Conservation (phyloP, 2,329 filamentous ascomycete species). For the Diplodia sapinea region DNA sequence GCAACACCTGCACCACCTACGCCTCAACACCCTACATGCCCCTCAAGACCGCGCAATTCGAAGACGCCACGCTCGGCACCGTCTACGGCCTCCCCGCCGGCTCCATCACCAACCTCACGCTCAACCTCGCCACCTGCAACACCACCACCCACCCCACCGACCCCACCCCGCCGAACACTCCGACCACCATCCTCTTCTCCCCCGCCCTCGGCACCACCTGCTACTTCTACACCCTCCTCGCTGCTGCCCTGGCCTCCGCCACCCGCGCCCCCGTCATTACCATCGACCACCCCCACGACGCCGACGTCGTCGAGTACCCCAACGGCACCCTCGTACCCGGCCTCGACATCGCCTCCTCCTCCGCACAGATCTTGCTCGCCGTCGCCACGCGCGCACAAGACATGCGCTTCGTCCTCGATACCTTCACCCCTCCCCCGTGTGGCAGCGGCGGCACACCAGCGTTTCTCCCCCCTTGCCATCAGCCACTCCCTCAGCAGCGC, state of each 20-base stretch:
- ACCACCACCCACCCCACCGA: conserved; percentile 32
- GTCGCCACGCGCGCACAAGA: neutral
- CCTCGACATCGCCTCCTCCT: neutral
- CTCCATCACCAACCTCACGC: neutral
- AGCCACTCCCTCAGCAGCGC: neutral
- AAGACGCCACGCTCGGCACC: neutral
- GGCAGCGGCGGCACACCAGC: neutral
- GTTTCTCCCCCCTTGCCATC: too few relatives aligned
- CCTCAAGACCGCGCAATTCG: neutral
- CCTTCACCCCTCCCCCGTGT: neutral
- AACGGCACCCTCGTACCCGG: conserved; percentile 38
- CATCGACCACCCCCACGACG: conserved; percentile 59
- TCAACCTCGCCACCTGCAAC: neutral
- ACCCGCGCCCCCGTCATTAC: conserved; percentile 51
- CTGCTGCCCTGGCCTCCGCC: conserved; percentile 51
- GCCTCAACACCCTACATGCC: neutral
- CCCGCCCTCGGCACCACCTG: conserved; percentile 54
- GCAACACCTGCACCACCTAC: neutral
- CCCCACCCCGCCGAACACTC: conserved; percentile 30
- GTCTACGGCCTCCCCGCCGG: neutral
- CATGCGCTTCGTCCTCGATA: neutral
- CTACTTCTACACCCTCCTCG: conserved; percentile 52
- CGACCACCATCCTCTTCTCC: conserved; percentile 51
- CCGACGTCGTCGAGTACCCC: conserved; percentile 55
- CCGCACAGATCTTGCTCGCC: neutral